Base-by-base conservation (phyloP, 179 eudicot genomes). In the Heliamphora pulchella region DNA sequence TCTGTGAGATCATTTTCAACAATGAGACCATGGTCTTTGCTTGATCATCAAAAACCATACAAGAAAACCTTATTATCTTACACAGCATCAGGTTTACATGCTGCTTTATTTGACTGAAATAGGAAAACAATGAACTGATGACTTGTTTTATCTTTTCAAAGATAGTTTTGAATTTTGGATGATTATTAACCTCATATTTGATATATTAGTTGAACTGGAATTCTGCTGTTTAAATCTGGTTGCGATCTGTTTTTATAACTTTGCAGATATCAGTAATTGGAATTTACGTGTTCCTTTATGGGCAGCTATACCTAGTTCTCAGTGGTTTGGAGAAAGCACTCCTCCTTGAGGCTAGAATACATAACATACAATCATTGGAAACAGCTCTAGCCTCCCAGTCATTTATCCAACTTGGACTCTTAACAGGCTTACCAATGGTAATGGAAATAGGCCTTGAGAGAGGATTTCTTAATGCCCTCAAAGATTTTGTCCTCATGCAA, bases 351-450 rank as follows among this genome's bases (percentile, higher is more conserved):
- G 97, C 99, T 59, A 86, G 87, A 87, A 83, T 89, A 39, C 88
- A 91, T 13, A 89, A 91, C 87, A 90, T 91, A 80, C 84, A 84
- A 58, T 91, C 98, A 80, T 81, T 96, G 78, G 97, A 94, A 87
- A 92, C 97, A 9, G 98, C 94, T 71, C 86, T 96, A 70, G 99
- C 97, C 46, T 96, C 99, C 20, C 97, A 96, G 71, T 96, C 99
- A 48, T 94, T 88, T 65, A 94, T 96, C 76, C 99, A 96, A 85
- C 94, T 96, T 41, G 99, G 99, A 46, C 96, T 94, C 82, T 83
- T 94, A 75, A 94, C 97, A 0, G 97, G 97, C 18, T 87, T 96
- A 78, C 99, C 99, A 53, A 96, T 96, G 97, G 91, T 94, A 53
- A 91, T 96, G 86, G 98, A 96, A 84, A 90, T 94, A 50, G 94